Evolutionary conservation across 2,329 filamentous ascomycete genomes (phyloP), one percentile per base, ranked within the genome.

Genomic region (Periconia sp.): DNA sequence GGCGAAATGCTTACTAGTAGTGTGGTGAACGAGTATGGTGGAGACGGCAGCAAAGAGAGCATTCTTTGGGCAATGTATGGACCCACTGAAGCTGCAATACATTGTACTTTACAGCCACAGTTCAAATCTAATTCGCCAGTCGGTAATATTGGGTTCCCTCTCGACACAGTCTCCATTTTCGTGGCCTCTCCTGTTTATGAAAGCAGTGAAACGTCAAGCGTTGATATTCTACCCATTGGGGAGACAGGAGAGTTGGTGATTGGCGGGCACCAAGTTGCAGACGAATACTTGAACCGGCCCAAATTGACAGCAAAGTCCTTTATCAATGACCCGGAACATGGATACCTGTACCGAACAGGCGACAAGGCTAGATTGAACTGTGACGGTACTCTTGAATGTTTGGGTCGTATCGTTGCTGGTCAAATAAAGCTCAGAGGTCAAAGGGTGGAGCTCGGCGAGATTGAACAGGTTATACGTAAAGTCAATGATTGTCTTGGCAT

Each of bases 21-120:
- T 9, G 87, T 97, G 1, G 81, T 96, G 19, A 77, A 84, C 35
- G 91, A 95, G 66, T 97, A 94, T 77, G 91, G 91, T 6, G 84
- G 84, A 2, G 76, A 78, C 10, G 65, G 72, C 0, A 67, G 66
- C 0, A 74, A 74, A 8, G 69, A 77, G 1, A 87, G 89, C 60
- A 86, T 96, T 42, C 79, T 97, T 1, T 92, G 91, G 82, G 92
- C 87, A 33, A 96, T 96, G 91, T 97, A 97, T 68, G 92, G 92
- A 0, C 92, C 92, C 1, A 97, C 92, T 0, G 92, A 97, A 75
- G 91, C 91, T 8, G 86, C 92, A 0, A 96, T 97, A 53, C 92
- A 97, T 69, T 97, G 91, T 69, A 95, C 91, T 1, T 74, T 94
- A 5, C 87, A 91, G 58, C 77, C 86, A 0, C 76, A 79, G 0